Conservation (phyloP, 225 moss, liverwort and hornwort genomes). For the Polytrichum commune region DNA sequence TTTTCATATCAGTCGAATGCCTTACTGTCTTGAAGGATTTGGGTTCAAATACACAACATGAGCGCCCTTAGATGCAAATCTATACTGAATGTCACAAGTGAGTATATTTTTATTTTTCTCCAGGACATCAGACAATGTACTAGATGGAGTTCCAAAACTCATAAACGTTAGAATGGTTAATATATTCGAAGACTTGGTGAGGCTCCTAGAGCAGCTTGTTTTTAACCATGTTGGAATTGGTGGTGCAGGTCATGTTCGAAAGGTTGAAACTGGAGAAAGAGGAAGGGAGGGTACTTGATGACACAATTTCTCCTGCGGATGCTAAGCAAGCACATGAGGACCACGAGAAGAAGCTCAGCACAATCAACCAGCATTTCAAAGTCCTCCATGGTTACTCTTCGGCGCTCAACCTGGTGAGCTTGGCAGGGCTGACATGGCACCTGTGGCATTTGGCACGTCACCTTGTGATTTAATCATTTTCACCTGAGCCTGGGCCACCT, state of each 20-base stretch:
- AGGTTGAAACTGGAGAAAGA: slow-evolving; percentile 85
- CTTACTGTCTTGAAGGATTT: too few species aligned
- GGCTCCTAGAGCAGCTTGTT: too few species aligned
- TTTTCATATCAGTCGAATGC: too few species aligned
- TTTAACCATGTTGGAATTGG: not conserved
- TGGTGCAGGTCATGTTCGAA: slow-evolving; percentile 79
- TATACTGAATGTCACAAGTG: too few species aligned
- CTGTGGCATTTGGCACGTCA: slow-evolving; percentile 73
- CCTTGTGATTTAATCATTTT: slow-evolving; percentile 30
- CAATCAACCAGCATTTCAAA: slow-evolving; percentile 42
- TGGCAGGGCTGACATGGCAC: slow-evolving; percentile 74
- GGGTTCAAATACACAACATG: too few species aligned
- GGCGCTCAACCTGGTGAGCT: slow-evolving; percentile 58
- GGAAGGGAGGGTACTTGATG: slow-evolving; percentile 62
- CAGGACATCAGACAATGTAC: too few species aligned
- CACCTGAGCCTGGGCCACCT: too few species aligned
- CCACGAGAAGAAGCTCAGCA: slow-evolving; percentile 35
- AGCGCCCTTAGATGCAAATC: too few species aligned
- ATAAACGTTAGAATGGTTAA: too few species aligned
- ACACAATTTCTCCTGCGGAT: slow-evolving; percentile 9
- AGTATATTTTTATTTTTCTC: too few species aligned
- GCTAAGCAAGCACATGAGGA: slow-evolving; percentile 31
- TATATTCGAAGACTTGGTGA: too few species aligned
- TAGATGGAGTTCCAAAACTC: too few species aligned
- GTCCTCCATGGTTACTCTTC: slow-evolving; percentile 62